Conservation (phyloP, 805 yeast species). For the Lipomyces yamadae region DNA sequence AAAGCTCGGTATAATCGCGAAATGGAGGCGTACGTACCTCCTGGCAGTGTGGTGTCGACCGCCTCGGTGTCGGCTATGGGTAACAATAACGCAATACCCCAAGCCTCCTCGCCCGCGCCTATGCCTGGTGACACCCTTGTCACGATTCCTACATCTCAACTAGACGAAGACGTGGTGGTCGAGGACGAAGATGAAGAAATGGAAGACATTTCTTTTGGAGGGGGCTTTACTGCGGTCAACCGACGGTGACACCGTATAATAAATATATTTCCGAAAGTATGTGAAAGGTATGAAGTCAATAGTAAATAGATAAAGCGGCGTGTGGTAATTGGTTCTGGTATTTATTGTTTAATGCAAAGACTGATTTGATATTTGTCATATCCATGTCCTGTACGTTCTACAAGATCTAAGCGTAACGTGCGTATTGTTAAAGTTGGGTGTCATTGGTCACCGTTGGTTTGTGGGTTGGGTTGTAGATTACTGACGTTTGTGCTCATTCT, state of each 20-base stretch:
- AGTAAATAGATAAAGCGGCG: not conserved
- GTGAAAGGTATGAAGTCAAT: not conserved
- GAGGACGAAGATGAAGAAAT: slow-evolving; percentile 33
- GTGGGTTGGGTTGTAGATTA: not conserved
- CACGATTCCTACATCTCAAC: not conserved
- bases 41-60: slow-evolving; percentile 22
- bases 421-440: not conserved
- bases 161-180: slow-evolving; percentile 19
- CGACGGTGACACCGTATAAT: slow-evolving; percentile 11
- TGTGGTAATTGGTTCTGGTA: not conserved
- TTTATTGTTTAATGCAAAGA: not conserved
- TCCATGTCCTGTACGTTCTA: not conserved
- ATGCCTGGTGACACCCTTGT: not conserved
- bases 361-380: not conserved
- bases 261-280: not conserved
- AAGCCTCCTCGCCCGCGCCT: not conserved
- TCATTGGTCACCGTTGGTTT: not conserved
- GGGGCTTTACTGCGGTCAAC: slow-evolving; percentile 35
- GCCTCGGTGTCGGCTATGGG: slow-evolving; percentile 11
- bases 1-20: slow-evolving; percentile 74
- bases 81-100: not conserved
- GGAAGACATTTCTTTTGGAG: slow-evolving; percentile 33
- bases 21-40: slow-evolving; percentile 53
- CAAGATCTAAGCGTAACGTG: not conserved
- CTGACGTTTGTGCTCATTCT: not conserved